These are phyloP conservation scores for Thamnidium elegans DNA, from an alignment of 192 early-diverging fungal genomes.

Conservation along the genomic window DNA sequence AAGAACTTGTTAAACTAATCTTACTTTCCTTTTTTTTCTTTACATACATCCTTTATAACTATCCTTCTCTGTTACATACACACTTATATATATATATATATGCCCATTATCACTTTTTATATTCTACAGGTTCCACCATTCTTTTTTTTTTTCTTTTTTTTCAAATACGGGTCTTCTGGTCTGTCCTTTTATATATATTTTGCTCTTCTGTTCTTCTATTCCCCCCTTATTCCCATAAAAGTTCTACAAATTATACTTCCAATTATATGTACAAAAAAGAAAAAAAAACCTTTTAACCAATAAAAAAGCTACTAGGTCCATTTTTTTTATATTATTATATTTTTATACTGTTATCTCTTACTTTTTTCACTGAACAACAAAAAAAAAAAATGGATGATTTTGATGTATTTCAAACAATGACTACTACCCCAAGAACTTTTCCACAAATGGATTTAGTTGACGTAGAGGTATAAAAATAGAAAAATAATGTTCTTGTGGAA, in stretches of 20 bases:
- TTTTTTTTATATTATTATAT: too few relatives aligned
- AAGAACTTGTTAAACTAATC: slow-evolving; percentile 4
- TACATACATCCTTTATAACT: too few relatives aligned
- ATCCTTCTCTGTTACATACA: background rate
- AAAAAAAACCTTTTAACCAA: too few relatives aligned
- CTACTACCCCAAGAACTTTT: slow-evolving; percentile 27
- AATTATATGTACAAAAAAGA: too few relatives aligned
- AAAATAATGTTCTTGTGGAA: background rate
- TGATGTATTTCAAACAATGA: slow-evolving; percentile 31
- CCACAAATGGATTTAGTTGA: slow-evolving; percentile 21
- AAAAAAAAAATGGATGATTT: slow-evolving; percentile 6
- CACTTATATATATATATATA: background rate
- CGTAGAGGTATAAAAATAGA: slow-evolving; percentile 21
- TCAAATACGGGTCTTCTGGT: too few relatives aligned
- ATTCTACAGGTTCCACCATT: background rate
- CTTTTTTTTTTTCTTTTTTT: too few relatives aligned
- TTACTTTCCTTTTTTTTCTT: too few relatives aligned
- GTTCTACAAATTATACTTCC: too few relatives aligned
- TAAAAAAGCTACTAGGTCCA: too few relatives aligned
- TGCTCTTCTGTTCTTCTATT: too few relatives aligned
- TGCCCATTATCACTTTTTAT: slow-evolving; percentile 6
- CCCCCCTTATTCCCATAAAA: too few relatives aligned
- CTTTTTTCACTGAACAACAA: background rate
- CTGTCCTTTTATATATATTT: too few relatives aligned
- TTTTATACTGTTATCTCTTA: background rate